Conservation (phyloP, 495 filamentous ascomycete species). For the Pyronema domesticum region DNA sequence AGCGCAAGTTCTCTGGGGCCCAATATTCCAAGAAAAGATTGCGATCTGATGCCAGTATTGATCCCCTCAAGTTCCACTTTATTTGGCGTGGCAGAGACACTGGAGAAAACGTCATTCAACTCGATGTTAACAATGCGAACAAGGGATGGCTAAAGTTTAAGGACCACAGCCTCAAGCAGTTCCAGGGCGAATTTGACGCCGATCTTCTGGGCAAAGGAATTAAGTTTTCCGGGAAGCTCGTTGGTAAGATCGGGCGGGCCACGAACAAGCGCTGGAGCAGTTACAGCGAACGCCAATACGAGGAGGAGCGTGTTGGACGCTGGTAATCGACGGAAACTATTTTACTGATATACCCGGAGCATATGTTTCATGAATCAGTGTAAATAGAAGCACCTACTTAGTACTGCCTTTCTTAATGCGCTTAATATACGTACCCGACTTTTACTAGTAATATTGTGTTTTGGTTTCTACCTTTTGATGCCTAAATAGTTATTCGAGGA, state of each 20-base stretch:
- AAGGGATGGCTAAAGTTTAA: not conserved
- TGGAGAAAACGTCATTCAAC: not conserved
- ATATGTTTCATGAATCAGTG: no score
- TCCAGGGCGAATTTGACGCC: not conserved
- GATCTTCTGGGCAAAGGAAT: not conserved
- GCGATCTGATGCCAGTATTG: not conserved
- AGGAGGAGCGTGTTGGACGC: not conserved
- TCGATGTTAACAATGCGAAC: not conserved
- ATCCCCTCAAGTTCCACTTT: not conserved
- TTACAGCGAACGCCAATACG: no score
- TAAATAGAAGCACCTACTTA: no score
- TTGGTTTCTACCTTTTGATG: no score
- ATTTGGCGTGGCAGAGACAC: not conserved
- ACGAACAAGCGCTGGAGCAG: no score
- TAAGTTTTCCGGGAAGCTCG: not conserved
- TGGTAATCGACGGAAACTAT: not conserved
- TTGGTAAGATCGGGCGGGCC: no score
- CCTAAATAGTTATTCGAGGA: no score
- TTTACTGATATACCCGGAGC: no score
- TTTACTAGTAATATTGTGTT: no score
- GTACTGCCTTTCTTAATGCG: no score
- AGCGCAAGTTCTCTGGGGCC: not conserved
- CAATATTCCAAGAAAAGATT: not conserved
- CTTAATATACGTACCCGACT: no score
- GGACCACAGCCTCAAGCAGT: not conserved